Conservation (phyloP, 2,329 filamentous ascomycete species). For the Ophiostoma triangulosporum region DNA sequence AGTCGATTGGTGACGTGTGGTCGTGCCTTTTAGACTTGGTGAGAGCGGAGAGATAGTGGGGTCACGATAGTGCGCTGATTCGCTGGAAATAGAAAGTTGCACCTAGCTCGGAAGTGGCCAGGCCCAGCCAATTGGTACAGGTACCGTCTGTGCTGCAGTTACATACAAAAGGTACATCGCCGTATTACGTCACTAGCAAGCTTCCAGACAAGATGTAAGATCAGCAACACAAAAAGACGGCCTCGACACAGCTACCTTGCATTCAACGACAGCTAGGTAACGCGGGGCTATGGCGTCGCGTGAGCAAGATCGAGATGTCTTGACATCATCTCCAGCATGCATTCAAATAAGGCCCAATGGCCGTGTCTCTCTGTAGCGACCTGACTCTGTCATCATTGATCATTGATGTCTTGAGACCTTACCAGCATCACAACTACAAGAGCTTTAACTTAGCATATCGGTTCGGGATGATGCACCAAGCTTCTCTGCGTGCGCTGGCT, state of each 20-base stretch:
- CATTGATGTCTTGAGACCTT: too few species aligned
- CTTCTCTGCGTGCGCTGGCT: neutral
- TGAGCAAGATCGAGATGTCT: neutral
- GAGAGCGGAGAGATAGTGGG: neutral
- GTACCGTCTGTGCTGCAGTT: neutral
- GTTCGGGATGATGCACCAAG: conserved; percentile 4
- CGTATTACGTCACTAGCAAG: neutral
- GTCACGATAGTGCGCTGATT: neutral
- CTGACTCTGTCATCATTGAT: too few species aligned
- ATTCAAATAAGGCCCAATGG: neutral
- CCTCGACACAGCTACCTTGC: neutral
- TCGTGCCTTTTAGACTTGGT: neutral
- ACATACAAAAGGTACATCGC: neutral
- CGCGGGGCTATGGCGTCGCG: neutral
- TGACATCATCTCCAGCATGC: neutral
- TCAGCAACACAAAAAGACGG: neutral
- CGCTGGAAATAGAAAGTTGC: neutral
- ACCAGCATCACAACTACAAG: too few species aligned
- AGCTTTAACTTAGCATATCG: neutral
- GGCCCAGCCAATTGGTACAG: neutral
- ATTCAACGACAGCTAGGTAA: neutral
- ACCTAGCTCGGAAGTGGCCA: neutral
- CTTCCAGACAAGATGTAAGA: neutral
- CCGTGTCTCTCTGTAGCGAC: neutral
- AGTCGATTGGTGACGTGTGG: conserved; percentile 4